These are phyloP conservation scores for Alternaria sp. DNA, from an alignment of 2,329 filamentous ascomycete genomes.

Conservation along the genomic window DNA sequence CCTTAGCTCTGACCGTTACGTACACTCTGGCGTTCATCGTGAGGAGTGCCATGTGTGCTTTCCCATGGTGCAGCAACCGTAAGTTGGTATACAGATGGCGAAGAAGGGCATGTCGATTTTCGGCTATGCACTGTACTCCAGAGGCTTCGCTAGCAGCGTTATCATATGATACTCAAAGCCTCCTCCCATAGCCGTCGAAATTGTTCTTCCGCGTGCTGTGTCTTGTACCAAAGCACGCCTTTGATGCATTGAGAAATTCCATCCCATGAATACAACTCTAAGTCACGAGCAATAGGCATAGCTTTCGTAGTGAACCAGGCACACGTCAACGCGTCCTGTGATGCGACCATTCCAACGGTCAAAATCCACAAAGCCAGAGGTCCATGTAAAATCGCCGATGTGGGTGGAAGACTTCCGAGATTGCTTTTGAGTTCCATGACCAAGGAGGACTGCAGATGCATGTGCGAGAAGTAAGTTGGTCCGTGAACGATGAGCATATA, in stretches of 20 bases:
- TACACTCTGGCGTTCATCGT: background rate
- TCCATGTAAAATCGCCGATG: background rate
- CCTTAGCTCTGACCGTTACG: background rate
- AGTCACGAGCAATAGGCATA: background rate
- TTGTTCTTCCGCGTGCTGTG: background rate
- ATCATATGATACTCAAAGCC: background rate
- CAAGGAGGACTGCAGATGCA: conserved; percentile 27
- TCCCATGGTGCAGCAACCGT: background rate
- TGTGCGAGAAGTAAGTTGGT: conserved; percentile 65
- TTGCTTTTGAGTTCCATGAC: conserved; percentile 20
- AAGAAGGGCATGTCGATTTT: background rate
- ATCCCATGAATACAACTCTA: conserved; percentile 2
- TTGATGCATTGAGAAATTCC: background rate
- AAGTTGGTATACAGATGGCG: background rate
- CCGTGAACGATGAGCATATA: conserved; percentile 66
- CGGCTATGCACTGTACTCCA: background rate
- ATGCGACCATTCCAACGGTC: conserved; percentile 8
- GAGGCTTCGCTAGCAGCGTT: background rate
- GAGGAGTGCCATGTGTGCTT: background rate
- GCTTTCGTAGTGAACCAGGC: conserved; percentile 3
- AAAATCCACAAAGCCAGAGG: conserved; percentile 7
- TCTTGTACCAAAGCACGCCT: conserved; percentile 4
- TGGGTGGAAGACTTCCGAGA: conserved; percentile 9
- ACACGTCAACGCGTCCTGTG: background rate
- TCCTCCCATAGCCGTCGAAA: conserved; percentile 5